phyloP scores from a whole-genome alignment of 805 yeast genomes.

The Wickerhamiella nectarea region DNA sequence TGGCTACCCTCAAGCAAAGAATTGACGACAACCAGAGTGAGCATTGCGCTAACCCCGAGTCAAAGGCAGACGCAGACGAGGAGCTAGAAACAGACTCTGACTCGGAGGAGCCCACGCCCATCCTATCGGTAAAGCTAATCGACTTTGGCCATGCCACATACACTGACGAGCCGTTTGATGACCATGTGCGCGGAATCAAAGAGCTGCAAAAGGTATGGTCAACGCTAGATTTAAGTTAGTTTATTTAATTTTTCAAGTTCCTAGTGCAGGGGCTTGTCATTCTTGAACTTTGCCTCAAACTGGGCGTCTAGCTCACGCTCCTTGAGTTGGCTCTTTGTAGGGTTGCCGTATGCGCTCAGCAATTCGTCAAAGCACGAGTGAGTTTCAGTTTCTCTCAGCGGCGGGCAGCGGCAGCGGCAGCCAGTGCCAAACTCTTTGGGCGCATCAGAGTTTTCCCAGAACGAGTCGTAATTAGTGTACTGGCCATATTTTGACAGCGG shows the following conservation, averaged over 20 bases:
- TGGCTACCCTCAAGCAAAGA: conserved; percentile 35
- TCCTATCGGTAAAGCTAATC: conserved; percentile 54
- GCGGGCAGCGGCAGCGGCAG: conserved; percentile 63
- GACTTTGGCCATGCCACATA: conserved; percentile 83
- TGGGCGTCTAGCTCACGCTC: not conserved
- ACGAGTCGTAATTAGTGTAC: conserved; percentile 28
- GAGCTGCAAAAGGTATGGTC: conserved; percentile 31
- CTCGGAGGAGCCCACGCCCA: conserved; percentile 4
- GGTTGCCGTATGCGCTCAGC: conserved; percentile 2
- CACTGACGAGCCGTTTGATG: conserved; percentile 54
- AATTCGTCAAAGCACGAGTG: conserved; percentile 5
- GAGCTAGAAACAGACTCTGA: conserved; percentile 21
- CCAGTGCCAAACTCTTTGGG: conserved; percentile 46
- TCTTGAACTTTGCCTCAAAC: not conserved
- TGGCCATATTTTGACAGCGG: conserved; percentile 26
- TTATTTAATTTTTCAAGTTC: too few relatives aligned
- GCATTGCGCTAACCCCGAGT: too few relatives aligned
- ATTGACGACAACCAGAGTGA: conserved; percentile 16
- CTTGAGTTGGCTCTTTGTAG: not conserved
- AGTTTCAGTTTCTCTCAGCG: conserved; percentile 2
- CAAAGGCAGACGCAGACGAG: conserved; percentile 15
- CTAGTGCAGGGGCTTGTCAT: too few relatives aligned
- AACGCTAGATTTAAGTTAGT: not conserved
- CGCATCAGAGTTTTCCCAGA: conserved; percentile 30
- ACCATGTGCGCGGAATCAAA: conserved; percentile 55